Conservation (phyloP, 2,329 filamentous ascomycete species). For the Xylariales sp. region DNA sequence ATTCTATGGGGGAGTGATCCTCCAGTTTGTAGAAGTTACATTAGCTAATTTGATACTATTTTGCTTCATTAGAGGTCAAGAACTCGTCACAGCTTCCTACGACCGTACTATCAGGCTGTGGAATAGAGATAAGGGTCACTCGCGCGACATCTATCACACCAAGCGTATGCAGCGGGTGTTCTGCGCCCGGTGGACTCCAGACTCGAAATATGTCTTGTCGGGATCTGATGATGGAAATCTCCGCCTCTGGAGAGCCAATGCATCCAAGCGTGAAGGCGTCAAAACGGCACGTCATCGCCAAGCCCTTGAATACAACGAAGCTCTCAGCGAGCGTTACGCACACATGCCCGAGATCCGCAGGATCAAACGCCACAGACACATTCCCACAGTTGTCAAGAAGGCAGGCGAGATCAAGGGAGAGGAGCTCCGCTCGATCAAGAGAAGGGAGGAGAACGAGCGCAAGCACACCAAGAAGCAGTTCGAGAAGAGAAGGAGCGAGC, state of each 20-base stretch:
- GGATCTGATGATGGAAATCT: slow-evolving; percentile 83
- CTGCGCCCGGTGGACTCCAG: slow-evolving; percentile 64
- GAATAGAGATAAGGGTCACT: slow-evolving; percentile 75
- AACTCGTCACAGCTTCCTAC: slow-evolving; percentile 84
- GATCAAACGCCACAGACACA: slow-evolving; percentile 85
- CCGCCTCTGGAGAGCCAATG: slow-evolving; percentile 83
- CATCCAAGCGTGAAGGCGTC: slow-evolving; percentile 77
- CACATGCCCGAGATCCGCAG: slow-evolving; percentile 96
- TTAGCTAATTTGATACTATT: no score
- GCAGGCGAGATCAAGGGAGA: slow-evolving; percentile 90
- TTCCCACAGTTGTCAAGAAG: slow-evolving; percentile 94
- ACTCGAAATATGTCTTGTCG: slow-evolving; percentile 83
- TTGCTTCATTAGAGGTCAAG: no score
- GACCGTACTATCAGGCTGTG: slow-evolving; percentile 85
- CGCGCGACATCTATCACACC: slow-evolving; percentile 92
- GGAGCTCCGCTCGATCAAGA: slow-evolving; percentile 82
- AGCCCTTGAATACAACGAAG: slow-evolving; percentile 87
- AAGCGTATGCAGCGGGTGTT: slow-evolving; percentile 57
- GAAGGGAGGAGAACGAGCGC: slow-evolving; percentile 88
- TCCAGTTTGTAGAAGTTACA: no score
- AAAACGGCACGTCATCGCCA: slow-evolving; percentile 82
- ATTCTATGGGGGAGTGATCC: no score
- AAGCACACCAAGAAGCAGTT: slow-evolving; percentile 85
- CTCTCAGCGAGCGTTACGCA: slow-evolving; percentile 75
- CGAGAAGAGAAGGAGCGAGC: slow-evolving; percentile 67